Percentiles rank a stretch among this genome's conserved stretches.
These are phyloP conservation scores for Begonia fuchsioides DNA, from an alignment of 306 rosid species.

Conservation along the genomic window DNA sequence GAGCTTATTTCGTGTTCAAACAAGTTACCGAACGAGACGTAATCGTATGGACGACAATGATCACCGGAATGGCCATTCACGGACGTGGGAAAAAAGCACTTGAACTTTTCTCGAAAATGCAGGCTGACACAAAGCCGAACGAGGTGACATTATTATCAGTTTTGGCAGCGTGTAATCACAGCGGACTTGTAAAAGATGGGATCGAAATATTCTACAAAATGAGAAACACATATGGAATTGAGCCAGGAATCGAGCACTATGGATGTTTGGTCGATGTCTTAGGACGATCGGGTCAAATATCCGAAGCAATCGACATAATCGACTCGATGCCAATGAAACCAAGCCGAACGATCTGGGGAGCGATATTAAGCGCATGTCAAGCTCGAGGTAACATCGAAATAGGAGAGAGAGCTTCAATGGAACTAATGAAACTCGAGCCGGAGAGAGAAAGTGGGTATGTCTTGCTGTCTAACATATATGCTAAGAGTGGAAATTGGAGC, in stretches of 20 bases:
- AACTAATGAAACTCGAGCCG: constrained; percentile 34
- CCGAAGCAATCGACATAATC: constrained; percentile 24
- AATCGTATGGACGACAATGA: constrained; percentile 39
- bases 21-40: constrained; percentile 24
- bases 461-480: constrained; percentile 35
- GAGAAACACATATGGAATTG: constrained; percentile 20
- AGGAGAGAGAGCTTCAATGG: constrained; percentile 31
- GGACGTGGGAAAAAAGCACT: constrained; percentile 37
- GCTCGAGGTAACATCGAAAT: constrained; percentile 23
- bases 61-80: constrained; percentile 39
- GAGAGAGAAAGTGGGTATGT: constrained; percentile 36
- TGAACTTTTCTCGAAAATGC: constrained; percentile 31
- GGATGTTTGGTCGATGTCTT: constrained; percentile 48
- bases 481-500: constrained; percentile 35
- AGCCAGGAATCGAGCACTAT: constrained; percentile 35
- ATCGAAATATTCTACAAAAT: constrained; percentile 20
- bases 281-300: constrained; percentile 28
- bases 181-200: constrained; percentile 43
- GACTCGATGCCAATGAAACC: constrained; percentile 39
- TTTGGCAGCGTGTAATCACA: constrained; percentile 42
- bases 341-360: constrained; percentile 34
- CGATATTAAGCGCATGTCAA: constrained; percentile 43
- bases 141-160: constrained; percentile 30
- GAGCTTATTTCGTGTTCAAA: constrained; percentile 29
- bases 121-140: constrained; percentile 20